phyloP scores from a whole-genome alignment of 805 yeast genomes.

The Lipomyces mesembrius region DNA sequence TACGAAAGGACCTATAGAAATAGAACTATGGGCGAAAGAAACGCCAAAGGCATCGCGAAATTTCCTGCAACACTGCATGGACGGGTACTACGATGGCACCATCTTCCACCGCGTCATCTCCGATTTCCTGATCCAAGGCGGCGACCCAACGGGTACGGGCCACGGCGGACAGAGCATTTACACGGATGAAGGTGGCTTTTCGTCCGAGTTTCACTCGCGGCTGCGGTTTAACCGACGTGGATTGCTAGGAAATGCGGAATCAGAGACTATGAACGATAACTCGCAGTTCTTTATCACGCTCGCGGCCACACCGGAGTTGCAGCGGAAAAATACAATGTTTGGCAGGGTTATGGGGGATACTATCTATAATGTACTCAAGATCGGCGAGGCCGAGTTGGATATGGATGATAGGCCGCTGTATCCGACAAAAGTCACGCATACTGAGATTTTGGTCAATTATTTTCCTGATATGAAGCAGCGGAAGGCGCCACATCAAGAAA shows the following conservation, averaged over 20 bases:
- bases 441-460: conserved; percentile 54
- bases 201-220: conserved; percentile 58
- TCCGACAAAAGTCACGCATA: conserved; percentile 53
- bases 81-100: conserved; percentile 51
- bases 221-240: conserved; percentile 60
- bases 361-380: conserved; percentile 56
- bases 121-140: conserved; percentile 49
- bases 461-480: conserved; percentile 52
- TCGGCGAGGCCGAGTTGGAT: conserved; percentile 55
- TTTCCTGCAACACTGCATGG: conserved; percentile 57
- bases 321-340: conserved; percentile 53
- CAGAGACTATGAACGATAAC: conserved; percentile 44
- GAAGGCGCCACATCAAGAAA: conserved; percentile 12
- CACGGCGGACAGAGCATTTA: conserved; percentile 43
- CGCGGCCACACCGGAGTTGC: conserved; percentile 52
- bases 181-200: conserved; percentile 38
- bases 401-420: conserved; percentile 53
- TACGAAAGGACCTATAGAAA: conserved; percentile 59
- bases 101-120: conserved; percentile 51
- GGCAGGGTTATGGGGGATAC: conserved; percentile 65
- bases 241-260: conserved; percentile 55
- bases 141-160: conserved; percentile 47
- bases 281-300: conserved; percentile 58
- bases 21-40: conserved; percentile 75
- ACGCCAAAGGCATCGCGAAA: conserved; percentile 54